These are phyloP conservation scores for Mycena metata DNA, from an alignment of 768 basidiomycete genomes.

Conservation along the genomic window DNA sequence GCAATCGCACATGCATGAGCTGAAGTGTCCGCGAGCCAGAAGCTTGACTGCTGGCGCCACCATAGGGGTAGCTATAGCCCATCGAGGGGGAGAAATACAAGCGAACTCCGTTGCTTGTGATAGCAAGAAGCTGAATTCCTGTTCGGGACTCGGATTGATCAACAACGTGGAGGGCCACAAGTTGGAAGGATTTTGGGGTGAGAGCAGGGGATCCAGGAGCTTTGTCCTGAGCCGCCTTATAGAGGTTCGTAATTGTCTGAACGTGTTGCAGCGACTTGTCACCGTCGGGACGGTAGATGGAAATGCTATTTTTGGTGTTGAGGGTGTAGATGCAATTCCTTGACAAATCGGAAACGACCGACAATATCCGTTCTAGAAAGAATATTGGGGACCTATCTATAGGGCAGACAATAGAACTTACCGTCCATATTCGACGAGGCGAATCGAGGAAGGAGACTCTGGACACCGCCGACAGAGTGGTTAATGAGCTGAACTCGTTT, in stretches of 20 bases:
- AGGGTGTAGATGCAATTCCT: slow-evolving; percentile 87
- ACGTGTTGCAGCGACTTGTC: slow-evolving; percentile 78
- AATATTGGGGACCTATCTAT: slow-evolving; percentile 23
- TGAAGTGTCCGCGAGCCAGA: slow-evolving; percentile 63
- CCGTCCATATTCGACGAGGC: slow-evolving; percentile 74
- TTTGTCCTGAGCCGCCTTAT: slow-evolving; percentile 84
- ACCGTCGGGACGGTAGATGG: slow-evolving; percentile 72
- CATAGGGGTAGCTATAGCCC: slow-evolving; percentile 65
- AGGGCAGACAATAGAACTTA: slow-evolving; percentile 50
- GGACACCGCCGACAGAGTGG: slow-evolving; percentile 84
- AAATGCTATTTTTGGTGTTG: slow-evolving; percentile 73
- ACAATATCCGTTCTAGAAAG: slow-evolving; percentile 75
- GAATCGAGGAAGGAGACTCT: slow-evolving; percentile 85
- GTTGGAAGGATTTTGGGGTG: slow-evolving; percentile 76
- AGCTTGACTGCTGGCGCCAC: slow-evolving; percentile 49
- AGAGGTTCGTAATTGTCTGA: slow-evolving; percentile 82
- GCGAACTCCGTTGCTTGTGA: slow-evolving; percentile 86
- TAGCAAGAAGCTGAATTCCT: slow-evolving; percentile 81
- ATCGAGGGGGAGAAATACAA: slow-evolving; percentile 82
- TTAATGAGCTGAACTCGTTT: slow-evolving; percentile 89
- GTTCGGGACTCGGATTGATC: slow-evolving; percentile 75
- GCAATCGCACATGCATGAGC: slow-evolving; percentile 83
- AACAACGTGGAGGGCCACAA: slow-evolving; percentile 79
- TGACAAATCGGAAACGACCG: slow-evolving; percentile 73
- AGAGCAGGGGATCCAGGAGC: slow-evolving; percentile 82